Conservation (phyloP, 176 grass and related monocot species). For the Guadua angustifolia region DNA sequence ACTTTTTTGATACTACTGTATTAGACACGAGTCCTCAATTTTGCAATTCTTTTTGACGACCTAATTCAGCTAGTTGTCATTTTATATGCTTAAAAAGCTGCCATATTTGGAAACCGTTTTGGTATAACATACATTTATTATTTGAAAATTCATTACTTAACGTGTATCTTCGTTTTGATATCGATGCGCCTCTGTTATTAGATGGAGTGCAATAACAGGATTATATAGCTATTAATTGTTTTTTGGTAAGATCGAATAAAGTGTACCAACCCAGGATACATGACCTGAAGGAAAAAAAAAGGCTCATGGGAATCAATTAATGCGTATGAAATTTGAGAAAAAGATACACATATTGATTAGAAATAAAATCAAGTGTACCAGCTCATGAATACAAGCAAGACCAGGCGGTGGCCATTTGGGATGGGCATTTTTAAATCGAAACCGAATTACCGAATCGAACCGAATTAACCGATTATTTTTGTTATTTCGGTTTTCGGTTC, state of each 20-base stretch:
- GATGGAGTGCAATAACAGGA: too few relatives aligned
- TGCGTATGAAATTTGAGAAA: background rate
- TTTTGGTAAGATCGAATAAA: too few relatives aligned
- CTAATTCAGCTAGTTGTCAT: background rate
- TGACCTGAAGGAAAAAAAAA: too few relatives aligned
- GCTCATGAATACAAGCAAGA: background rate
- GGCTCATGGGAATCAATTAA: too few relatives aligned
- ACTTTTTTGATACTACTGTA: background rate
- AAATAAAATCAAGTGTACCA: background rate
- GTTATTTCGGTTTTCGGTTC: too few relatives aligned
- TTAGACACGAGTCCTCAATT: background rate
- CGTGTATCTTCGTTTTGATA: background rate
- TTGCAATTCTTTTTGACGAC: background rate
- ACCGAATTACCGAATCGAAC: too few relatives aligned
- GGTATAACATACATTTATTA: background rate
- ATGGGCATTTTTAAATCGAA: too few relatives aligned
- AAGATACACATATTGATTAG: background rate
- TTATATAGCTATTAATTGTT: too few relatives aligned
- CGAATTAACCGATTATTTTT: too few relatives aligned
- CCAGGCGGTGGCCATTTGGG: too few relatives aligned
- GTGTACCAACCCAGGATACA: too few relatives aligned
- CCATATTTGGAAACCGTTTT: background rate
- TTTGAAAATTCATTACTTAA: background rate
- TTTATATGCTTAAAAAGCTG: background rate
- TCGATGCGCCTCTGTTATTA: background rate